Base-by-base conservation (phyloP, 2,329 filamentous ascomycete species). In the Claviceps quebecensis region DNA sequence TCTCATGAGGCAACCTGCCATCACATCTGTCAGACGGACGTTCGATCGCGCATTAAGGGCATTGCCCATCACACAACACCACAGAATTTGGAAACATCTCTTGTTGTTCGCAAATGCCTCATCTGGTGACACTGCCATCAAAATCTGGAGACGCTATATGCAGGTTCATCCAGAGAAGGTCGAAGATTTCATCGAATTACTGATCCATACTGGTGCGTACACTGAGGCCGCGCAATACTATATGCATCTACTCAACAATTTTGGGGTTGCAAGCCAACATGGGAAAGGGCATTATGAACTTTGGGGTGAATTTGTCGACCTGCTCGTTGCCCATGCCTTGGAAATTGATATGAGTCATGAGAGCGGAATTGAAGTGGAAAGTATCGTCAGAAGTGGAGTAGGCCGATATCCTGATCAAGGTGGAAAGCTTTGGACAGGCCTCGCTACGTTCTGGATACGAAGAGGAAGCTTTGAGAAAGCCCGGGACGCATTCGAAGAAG, bases 401-500 rank as follows among this genome's bases (percentile, higher is more conserved):
- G 75, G 83, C 52, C 80, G 88, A 55, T 98, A 97, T 66, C 80
- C 90, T 39, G 93, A 98, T 64, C 93, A 98, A 67, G 78, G 89
- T 61, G 93, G 93, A 38, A 95, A 95, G 62, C 73, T 98, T 19
- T 98, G 93, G 91, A 87, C 87, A 48, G 91, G 91, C 9, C 71
- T 98, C 49, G 93, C 93, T 44, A 93, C 91, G 3, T 98, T 97
- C 69, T 97, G 91, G 88, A 95, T 94, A 64, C 87, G 88, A 53
- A 83, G 83, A 64, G 90, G 90, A 45, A 89, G 86, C 62, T 97
- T 96, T 62, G 94, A 97, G 69, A 84, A 84, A 55, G 90, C 93
- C 14, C 77, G 94, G 57, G 93, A 98, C 65, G 77, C 94, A 3
- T 97, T 95, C 58, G 93, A 98, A 68, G 90, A 97, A 67, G 94